phyloP scores from a whole-genome alignment of 148 eudicot species.

The Rhododendron mucronatum region DNA sequence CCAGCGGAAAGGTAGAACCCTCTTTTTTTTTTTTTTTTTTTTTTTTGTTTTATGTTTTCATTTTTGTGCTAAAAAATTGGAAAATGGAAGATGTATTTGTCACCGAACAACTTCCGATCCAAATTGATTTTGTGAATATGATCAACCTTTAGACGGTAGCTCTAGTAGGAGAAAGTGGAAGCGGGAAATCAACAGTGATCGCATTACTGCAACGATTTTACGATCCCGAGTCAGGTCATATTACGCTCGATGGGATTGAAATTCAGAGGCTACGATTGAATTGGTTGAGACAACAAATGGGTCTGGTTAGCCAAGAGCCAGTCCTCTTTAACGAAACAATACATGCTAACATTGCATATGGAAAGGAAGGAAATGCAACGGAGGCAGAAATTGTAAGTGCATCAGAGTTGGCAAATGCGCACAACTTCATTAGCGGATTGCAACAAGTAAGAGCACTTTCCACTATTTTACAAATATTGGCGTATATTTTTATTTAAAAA shows the following conservation, averaged over 20 bases:
- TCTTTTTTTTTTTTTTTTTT: too few species aligned
- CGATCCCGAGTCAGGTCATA: slow-evolving; percentile 58
- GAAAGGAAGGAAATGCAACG: slow-evolving; percentile 57
- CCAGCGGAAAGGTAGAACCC: background rate
- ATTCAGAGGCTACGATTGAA: slow-evolving; percentile 53
- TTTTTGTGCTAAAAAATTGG: too few species aligned
- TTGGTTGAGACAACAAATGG: slow-evolving; percentile 80
- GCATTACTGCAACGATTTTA: slow-evolving; percentile 63
- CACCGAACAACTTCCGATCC: background rate
- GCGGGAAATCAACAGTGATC: slow-evolving; percentile 76
- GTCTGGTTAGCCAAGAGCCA: slow-evolving; percentile 86
- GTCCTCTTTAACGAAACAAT: slow-evolving; percentile 58
- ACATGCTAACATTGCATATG: slow-evolving; percentile 61
- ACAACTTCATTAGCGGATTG: slow-evolving; percentile 55
- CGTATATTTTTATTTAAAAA: background rate
- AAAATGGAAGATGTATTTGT: too few species aligned
- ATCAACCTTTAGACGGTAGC: slow-evolving; percentile 48
- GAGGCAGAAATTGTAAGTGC: slow-evolving; percentile 58
- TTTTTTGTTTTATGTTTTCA: too few species aligned
- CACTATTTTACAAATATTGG: background rate
- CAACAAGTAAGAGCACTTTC: slow-evolving; percentile 36
- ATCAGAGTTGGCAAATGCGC: slow-evolving; percentile 69
- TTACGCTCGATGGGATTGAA: slow-evolving; percentile 56
- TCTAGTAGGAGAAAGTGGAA: slow-evolving; percentile 78
- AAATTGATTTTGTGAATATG: background rate